Percentiles rank a stretch among this genome's conserved stretches.
phyloP scores from a whole-genome alignment of 169 alveolate species.

The Babesia ovata region DNA sequence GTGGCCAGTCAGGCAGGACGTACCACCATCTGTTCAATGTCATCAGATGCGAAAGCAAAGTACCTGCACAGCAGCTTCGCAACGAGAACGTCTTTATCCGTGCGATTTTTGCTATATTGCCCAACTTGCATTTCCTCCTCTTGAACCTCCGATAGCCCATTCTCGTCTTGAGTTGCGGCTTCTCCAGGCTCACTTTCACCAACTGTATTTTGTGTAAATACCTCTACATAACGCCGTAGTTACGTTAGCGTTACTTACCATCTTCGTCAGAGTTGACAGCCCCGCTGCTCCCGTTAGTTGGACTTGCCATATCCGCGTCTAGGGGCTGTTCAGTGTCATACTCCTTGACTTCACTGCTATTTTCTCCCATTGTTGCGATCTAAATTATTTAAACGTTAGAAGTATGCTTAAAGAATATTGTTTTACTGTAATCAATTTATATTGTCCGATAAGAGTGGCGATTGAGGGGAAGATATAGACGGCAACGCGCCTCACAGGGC shows the following conservation, averaged over 20 bases:
- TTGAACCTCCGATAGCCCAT: slow-evolving; percentile 1
- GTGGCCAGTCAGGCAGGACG: slow-evolving; percentile 94
- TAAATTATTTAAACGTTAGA: too few relatives aligned
- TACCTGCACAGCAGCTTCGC: slow-evolving; percentile 63
- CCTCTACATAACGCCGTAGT: background rate
- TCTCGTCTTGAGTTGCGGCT: slow-evolving; percentile 2
- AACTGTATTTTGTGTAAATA: slow-evolving; percentile 18
- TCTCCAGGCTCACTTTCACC: slow-evolving; percentile 33
- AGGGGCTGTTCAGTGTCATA: too few relatives aligned
- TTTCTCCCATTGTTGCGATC: too few relatives aligned
- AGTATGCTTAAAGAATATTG: too few relatives aligned
- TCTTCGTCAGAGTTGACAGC: background rate
- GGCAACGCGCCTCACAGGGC: too few relatives aligned
- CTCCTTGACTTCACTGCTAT: too few relatives aligned
- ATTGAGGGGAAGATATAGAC: too few relatives aligned
- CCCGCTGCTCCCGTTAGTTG: background rate
- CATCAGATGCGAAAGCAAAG: background rate
- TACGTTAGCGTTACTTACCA: background rate
- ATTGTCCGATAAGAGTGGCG: too few relatives aligned
- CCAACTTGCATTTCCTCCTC: slow-evolving; percentile 61
- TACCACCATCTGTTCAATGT: slow-evolving; percentile 88
- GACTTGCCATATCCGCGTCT: too few relatives aligned
- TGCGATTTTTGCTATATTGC: slow-evolving; percentile 37
- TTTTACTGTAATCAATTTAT: too few relatives aligned
- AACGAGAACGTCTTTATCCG: slow-evolving; percentile 46